Evolutionary conservation across 441 rosid species (phyloP), one percentile per base, ranked within the genome.

Genomic region (Euphorbia celastroides): DNA sequence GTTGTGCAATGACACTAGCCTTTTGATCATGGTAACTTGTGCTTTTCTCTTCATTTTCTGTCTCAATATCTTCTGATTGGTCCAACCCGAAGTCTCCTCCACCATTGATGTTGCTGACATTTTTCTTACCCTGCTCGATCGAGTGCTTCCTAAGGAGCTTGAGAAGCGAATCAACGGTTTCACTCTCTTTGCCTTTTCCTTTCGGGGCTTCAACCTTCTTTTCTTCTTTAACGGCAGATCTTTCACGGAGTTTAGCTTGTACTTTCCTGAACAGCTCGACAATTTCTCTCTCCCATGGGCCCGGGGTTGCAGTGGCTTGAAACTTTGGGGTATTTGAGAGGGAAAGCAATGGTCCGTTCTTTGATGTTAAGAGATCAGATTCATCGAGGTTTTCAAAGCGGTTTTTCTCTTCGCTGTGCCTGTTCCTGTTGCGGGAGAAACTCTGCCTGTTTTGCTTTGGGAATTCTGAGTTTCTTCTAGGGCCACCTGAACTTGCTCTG

Each of bases 251-350:
- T 68, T 83, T 84, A 70, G 84, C 77, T 67, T 92, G 97, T 56
- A 89, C 92, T 81, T 92, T 86, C 79, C 79, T 79, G 77, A 92
- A 92, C 57, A 89, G 82, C 68, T 89, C 84, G 61, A 86, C 88
- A 72, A 92, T 83, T 77, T 89, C 94, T 83, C 84, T 83, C 81
- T 89, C 90, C 70, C 78, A 81, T 16, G 77, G 81, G 42, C 89
- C 88, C 8, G 93, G 93, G 69, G 83, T 64, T 25, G 90, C 83
- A 57, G 84, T 83, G 60, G 90, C 84, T 68, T 86, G 96, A 59
- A 75, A 84, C 59, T 80, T 86, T 46, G 92, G 69, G 61, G 85
- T 68, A 67, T 67, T 67, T 44, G 90, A 84, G n/a, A 80, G 70
- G 62, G 93, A 81, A 26, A 80, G 78, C 16, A 80, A 56, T 32